phyloP scores from a whole-genome alignment of 148 eudicot species.

The Persicaria tinctoria region DNA sequence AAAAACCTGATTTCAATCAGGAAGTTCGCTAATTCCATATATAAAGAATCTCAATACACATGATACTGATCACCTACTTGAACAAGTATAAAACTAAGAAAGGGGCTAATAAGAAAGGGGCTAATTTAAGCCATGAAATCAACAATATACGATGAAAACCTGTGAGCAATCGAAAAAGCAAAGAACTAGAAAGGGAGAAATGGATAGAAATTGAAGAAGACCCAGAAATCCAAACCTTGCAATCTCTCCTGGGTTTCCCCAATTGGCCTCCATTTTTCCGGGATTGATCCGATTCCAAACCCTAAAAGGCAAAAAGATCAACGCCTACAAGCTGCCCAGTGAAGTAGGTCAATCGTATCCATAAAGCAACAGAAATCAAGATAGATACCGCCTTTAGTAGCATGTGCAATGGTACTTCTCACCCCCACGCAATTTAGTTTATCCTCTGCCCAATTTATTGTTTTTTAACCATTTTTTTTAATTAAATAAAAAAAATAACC shows the following conservation, averaged over 20 bases:
- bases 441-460: too few relatives aligned
- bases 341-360: not conserved
- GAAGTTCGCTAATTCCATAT: not conserved
- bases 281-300: not conserved
- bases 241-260: not conserved
- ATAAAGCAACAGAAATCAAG: not conserved
- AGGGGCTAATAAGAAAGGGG: too few relatives aligned
- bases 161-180: not conserved
- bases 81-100: not conserved
- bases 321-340: not conserved
- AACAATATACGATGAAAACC: too few relatives aligned
- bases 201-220: not conserved
- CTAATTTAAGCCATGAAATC: too few relatives aligned
- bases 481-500: too few relatives aligned
- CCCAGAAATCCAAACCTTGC: constrained; percentile 3
- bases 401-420: too few relatives aligned
- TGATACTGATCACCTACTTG: not conserved
- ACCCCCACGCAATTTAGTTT: too few relatives aligned
- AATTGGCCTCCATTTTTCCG: not conserved
- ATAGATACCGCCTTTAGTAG: too few relatives aligned
- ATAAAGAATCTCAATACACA: not conserved
- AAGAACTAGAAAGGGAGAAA: not conserved
- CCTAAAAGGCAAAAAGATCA: not conserved
- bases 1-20: too few relatives aligned
- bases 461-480: too few relatives aligned